These are phyloP conservation scores for sorghum (Sorghum bicolor) DNA, from an alignment of 176 grass and related monocot species.

Conservation along the genomic window DNA sequence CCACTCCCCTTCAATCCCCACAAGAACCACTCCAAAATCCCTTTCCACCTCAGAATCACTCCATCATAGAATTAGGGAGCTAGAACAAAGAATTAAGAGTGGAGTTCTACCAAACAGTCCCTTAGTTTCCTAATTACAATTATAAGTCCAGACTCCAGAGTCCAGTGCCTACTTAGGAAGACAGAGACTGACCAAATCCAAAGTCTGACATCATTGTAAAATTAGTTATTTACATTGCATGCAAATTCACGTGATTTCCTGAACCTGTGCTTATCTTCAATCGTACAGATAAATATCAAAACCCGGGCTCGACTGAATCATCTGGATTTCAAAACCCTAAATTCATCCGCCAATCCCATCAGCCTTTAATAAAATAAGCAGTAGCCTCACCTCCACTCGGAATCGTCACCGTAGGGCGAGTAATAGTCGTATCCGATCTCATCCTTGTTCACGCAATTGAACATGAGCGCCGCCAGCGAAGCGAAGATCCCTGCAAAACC, in stretches of 20 bases:
- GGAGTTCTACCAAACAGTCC: background rate
- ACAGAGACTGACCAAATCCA: background rate
- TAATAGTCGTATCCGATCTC: conserved; percentile 85
- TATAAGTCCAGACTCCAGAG: background rate
- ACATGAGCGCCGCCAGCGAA: conserved; percentile 75
- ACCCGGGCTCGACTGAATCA: background rate
- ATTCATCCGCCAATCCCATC: background rate
- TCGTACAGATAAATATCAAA: background rate
- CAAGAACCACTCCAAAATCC: background rate
- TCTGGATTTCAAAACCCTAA: background rate
- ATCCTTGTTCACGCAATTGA: conserved; percentile 79
- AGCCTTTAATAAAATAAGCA: background rate
- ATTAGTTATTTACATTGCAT: background rate
- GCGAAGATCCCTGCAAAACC: conserved; percentile 57
- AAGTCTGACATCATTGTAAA: background rate
- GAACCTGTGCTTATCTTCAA: background rate
- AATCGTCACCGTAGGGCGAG: conserved; percentile 67
- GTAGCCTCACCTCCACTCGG: conserved; percentile 69
- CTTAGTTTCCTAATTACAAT: background rate
- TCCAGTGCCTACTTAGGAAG: background rate
- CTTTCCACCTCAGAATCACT: background rate
- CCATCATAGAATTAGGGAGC: background rate
- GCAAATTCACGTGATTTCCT: background rate
- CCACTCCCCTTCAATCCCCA: background rate
- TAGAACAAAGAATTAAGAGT: background rate